Evolutionary conservation across 164 flowering plant species (phyloP).

Genomic region (Echeveria elegans): DNA sequence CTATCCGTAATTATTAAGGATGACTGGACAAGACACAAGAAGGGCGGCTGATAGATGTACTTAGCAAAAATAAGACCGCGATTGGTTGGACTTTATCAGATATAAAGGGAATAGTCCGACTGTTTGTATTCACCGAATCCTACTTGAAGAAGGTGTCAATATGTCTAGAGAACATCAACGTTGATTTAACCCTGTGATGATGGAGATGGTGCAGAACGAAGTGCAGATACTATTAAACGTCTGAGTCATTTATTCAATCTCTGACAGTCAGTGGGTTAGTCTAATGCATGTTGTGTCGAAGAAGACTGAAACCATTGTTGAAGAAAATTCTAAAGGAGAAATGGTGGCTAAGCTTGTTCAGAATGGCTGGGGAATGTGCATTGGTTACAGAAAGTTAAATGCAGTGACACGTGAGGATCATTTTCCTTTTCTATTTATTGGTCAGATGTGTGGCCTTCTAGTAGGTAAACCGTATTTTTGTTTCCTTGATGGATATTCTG

Average conservation of each 20-base stretch:
- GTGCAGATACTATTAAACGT: neutral
- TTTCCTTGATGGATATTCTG: too few relatives aligned
- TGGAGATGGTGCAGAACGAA: neutral
- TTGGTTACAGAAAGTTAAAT: conserved; percentile 3
- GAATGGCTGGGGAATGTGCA: neutral
- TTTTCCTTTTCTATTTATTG: neutral
- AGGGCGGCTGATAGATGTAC: too few relatives aligned
- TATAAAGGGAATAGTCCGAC: too few relatives aligned
- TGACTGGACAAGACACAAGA: too few relatives aligned
- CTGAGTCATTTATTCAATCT: neutral
- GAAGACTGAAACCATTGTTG: neutral
- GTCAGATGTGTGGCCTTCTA: too few relatives aligned
- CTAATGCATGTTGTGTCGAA: neutral
- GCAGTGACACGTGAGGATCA: neutral
- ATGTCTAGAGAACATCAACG: neutral
- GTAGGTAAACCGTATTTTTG: too few relatives aligned
- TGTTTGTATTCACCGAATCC: too few relatives aligned
- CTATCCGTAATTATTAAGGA: too few relatives aligned
- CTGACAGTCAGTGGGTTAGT: neutral
- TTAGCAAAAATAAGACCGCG: too few relatives aligned
- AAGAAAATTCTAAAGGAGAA: neutral
- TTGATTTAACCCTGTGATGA: neutral
- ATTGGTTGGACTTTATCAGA: too few relatives aligned
- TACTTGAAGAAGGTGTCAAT: too few relatives aligned
- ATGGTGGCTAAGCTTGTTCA: neutral